phyloP scores from a whole-genome alignment of 2,329 filamentous ascomycete species.

The Fusarium dimerum region DNA sequence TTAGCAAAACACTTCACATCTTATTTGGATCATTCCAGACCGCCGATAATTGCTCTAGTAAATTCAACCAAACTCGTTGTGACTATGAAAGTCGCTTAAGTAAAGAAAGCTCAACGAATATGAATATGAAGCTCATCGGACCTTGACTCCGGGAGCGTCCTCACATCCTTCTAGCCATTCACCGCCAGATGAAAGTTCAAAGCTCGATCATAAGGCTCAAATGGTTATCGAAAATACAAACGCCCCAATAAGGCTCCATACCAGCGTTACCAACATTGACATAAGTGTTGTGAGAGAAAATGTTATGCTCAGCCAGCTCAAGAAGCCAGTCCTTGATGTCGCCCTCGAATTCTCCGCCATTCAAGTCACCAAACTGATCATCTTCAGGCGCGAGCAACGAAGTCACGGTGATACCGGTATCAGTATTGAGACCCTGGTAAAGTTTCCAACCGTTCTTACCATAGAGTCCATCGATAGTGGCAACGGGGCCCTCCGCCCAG shows the following conservation, averaged over 20 bases:
- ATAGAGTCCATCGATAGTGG: slow-evolving; percentile 16
- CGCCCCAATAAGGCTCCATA: slow-evolving; percentile 21
- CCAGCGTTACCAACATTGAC: slow-evolving; percentile 22
- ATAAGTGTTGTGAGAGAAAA: slow-evolving; percentile 12
- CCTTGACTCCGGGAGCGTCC: too few species aligned
- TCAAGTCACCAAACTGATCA: slow-evolving; percentile 10
- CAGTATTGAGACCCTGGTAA: slow-evolving; percentile 17
- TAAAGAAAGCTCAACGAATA: too few species aligned
- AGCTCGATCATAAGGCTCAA: slow-evolving; percentile 16
- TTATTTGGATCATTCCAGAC: too few species aligned
- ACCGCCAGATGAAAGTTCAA: too few species aligned
- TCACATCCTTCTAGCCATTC: too few species aligned
- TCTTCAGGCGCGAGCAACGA: slow-evolving; percentile 11
- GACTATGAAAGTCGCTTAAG: too few species aligned
- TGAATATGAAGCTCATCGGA: too few species aligned
- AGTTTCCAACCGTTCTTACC: slow-evolving; percentile 20
- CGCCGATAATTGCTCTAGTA: too few species aligned
- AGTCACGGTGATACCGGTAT: slow-evolving; percentile 17
- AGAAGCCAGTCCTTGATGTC: slow-evolving; percentile 23
- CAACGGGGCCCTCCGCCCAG: slow-evolving; percentile 13
- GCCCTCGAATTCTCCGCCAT: slow-evolving; percentile 8
- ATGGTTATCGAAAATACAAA: slow-evolving; percentile 16
- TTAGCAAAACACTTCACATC: too few species aligned
- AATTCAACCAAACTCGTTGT: too few species aligned
- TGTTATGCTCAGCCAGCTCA: slow-evolving; percentile 10